Percentiles rank a stretch among this genome's conserved stretches.
These are phyloP conservation scores for Plantago coronopus DNA, from an alignment of 305 asterid genomes.

Conservation along the genomic window DNA sequence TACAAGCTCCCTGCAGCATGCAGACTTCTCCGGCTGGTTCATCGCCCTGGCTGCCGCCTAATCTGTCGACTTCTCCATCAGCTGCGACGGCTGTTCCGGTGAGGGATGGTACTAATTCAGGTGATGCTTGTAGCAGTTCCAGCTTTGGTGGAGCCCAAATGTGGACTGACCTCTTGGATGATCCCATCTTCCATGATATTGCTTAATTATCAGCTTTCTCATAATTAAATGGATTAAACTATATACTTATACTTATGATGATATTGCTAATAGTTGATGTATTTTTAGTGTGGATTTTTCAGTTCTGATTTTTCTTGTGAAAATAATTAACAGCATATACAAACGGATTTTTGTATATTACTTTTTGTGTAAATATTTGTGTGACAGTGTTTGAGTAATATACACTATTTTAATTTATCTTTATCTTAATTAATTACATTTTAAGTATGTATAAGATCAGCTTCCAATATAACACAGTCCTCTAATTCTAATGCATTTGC, in stretches of 20 bases:
- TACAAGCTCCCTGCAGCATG: conserved; percentile 25
- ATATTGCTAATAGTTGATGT: too few species aligned
- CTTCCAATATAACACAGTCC: too few species aligned
- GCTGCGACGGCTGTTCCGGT: conserved; percentile 13
- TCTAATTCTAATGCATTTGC: too few species aligned
- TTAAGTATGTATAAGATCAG: conserved; percentile 25
- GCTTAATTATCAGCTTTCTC: conserved; percentile 18
- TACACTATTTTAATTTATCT: too few species aligned
- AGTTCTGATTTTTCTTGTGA: too few species aligned
- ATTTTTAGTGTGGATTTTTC: too few species aligned
- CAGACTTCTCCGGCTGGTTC: conserved; percentile 1
- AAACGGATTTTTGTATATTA: too few species aligned
- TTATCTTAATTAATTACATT: not conserved
- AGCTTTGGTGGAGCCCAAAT: conserved; percentile 34
- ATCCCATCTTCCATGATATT: conserved; percentile 49
- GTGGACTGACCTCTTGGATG: conserved; percentile 44
- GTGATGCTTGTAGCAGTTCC: conserved; percentile 32
- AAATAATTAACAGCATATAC: too few species aligned
- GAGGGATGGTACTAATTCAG: conserved; percentile 17
- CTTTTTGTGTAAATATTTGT: too few species aligned
- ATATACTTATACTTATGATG: too few species aligned
- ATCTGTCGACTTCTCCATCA: not conserved
- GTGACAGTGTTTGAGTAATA: too few species aligned
- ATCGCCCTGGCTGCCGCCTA: not conserved
- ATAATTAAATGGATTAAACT: too few species aligned